phyloP scores from a whole-genome alignment of 148 eudicot genomes.

The Cornus kousa region DNA sequence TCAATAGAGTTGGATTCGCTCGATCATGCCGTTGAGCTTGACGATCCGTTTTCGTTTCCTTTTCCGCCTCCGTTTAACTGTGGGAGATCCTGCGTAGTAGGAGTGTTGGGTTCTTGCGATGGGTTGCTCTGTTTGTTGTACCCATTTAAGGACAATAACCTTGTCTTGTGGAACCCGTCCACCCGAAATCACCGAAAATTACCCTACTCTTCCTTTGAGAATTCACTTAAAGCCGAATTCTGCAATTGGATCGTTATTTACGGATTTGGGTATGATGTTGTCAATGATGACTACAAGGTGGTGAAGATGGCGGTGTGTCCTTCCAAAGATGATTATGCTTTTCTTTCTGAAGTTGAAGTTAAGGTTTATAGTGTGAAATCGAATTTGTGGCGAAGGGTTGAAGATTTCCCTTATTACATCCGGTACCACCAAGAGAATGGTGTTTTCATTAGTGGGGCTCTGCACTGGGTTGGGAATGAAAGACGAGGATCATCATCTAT shows the following conservation, averaged over 20 bases:
- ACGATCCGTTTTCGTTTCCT: conserved; percentile 38
- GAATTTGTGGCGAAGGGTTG: too few relatives aligned
- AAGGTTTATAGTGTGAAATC: too few relatives aligned
- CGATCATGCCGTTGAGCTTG: background rate
- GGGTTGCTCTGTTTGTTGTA: conserved; percentile 34
- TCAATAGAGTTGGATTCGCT: conserved; percentile 23
- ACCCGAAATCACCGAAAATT: conserved; percentile 15
- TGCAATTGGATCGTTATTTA: conserved; percentile 10
- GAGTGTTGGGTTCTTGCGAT: conserved; percentile 36
- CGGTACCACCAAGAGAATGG: conserved; percentile 13
- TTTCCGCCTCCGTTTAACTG: background rate
- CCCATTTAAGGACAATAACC: background rate
- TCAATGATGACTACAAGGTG: conserved; percentile 46
- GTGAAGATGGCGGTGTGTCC: conserved; percentile 32
- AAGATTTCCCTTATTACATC: conserved; percentile 19
- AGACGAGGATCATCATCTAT: background rate
- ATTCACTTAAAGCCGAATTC: background rate
- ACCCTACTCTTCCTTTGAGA: conserved; percentile 13
- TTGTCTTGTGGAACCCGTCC: conserved; percentile 33
- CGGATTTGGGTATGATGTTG: conserved; percentile 46
- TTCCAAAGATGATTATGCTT: background rate
- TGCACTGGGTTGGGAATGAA: conserved; percentile 40
- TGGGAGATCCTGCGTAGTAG: conserved; percentile 12
- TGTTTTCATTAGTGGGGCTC: conserved; percentile 24
- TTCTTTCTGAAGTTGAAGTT: conserved; percentile 26